Base-by-base conservation (phyloP, 1,139 yeast genomes). In the Protomyces lactucae-debilis region DNA sequence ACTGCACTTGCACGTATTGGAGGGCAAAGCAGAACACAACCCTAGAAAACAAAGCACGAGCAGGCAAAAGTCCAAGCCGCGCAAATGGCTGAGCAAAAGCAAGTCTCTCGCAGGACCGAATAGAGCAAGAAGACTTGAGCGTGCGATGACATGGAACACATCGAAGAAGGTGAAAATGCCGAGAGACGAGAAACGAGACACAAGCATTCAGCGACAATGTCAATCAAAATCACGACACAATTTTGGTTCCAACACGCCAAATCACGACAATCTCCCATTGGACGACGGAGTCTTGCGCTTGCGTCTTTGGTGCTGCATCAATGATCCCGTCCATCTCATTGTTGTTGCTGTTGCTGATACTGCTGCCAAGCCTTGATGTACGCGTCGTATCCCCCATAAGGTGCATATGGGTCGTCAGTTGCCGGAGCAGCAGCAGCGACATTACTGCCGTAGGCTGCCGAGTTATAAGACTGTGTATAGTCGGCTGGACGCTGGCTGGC, bases 361-460 rank as follows among this genome's bases (percentile, higher is more conserved):
- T 52, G 37, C 23, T 59, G 63, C 63, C 63, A 59, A n/a, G 63
- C 63, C 21, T 52, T 52, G 36, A 52, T 55, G 46, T 59, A 59
- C 6, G 57, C 63, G 36, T 59, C 63, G 16, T 59, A 59, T 39
- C 63, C 63, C 10, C 63, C 63, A 35, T 52, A 59, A n/a, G 63
- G 57, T 8, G 63, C 63, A 59, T 59, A 59, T n/a, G 63, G 63
- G 32, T 59, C 63, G 5, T 59, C 63, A 3, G 52, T 52, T 21
- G 63, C 21, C 5, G 52, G 36, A 10, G 61, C 32, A 3, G 32
- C 53, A 6, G 55, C 28, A 32, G 57, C 23, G 12, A 21, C 48
- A 10, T 3, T 18, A 16, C 25, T 43, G 48, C 48, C 25, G 9
- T 43, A 43, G 9, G 48, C 52, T 5, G 63, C 23, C n/a, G 63